A percentile compares a stretch with the other conserved stretches of the same genome.
Evolutionary conservation across 352 stramenopile species (phyloP).

Genomic region (Phytophthora multivora): DNA sequence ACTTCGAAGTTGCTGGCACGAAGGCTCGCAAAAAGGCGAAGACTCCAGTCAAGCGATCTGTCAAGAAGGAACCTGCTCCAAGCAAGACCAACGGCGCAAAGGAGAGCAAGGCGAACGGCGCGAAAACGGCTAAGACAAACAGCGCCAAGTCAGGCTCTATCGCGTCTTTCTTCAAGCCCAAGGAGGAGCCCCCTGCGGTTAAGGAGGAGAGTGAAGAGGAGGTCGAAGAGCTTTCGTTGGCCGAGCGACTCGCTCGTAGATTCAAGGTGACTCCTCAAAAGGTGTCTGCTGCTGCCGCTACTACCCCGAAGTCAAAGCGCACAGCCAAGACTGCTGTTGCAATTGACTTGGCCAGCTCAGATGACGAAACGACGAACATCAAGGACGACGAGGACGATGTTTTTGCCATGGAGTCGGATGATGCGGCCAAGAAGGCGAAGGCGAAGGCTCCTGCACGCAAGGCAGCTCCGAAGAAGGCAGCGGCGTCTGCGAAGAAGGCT

Average conservation of each 20-base stretch:
- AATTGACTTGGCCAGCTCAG: constrained; percentile 56
- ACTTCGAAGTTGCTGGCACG: constrained; percentile 50
- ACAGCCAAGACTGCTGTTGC: constrained; percentile 24
- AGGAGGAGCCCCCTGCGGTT: constrained; percentile 26
- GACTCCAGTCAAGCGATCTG: constrained; percentile 33
- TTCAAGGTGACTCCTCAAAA: constrained; percentile 50
- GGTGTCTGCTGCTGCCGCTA: constrained; percentile 32
- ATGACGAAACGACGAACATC: constrained; percentile 36
- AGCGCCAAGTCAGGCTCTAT: constrained; percentile 42
- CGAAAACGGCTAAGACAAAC: constrained; percentile 1
- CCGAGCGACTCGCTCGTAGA: constrained; percentile 66
- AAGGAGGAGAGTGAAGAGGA: constrained; percentile 61
- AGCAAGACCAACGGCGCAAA: constrained; percentile 32
- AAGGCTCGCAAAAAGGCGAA: constrained; percentile 54
- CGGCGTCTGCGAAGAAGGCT: constrained; percentile 22
- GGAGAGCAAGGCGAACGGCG: constrained; percentile 32
- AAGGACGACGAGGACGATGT: constrained; percentile 65
- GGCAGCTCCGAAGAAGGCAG: constrained; percentile 34
- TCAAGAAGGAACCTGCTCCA: constrained; percentile 35
- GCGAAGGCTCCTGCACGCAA: constrained; percentile 39
- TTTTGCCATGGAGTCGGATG: constrained; percentile 60
- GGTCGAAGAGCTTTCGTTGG: constrained; percentile 74
- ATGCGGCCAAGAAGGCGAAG: constrained; percentile 50
- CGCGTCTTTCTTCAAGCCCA: constrained; percentile 62
- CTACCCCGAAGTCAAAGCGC: constrained; percentile 23